These are phyloP conservation scores for Madurella fahalii DNA, from an alignment of 2,329 filamentous ascomycete genomes.

Conservation along the genomic window DNA sequence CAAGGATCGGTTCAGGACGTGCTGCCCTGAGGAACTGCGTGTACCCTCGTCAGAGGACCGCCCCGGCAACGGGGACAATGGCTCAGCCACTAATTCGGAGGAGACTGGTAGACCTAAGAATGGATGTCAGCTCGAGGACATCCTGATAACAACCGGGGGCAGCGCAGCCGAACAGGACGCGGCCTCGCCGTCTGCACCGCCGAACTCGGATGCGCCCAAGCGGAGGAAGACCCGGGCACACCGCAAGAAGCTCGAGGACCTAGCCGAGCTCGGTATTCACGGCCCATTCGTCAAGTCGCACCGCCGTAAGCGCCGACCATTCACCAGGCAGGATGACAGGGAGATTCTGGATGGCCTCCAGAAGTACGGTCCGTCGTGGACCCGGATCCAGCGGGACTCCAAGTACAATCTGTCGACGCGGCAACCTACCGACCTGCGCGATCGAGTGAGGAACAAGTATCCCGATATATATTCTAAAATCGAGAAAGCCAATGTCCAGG, in stretches of 20 bases:
- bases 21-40: constrained; percentile 58
- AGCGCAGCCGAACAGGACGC: constrained; percentile 23
- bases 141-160: constrained; percentile 48
- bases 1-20: constrained; percentile 64
- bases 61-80: constrained; percentile 7
- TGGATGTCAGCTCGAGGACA: constrained; percentile 52
- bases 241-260: constrained; percentile 42
- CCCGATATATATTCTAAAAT: constrained; percentile 54
- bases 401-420: constrained; percentile 54
- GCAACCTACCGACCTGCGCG: constrained; percentile 60
- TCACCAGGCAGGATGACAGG: constrained; percentile 59
- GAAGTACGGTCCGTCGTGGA: constrained; percentile 60
- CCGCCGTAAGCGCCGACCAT: constrained; percentile 56
- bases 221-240: constrained; percentile 37
- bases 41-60: constrained; percentile 35
- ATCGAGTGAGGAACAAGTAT: constrained; percentile 61
- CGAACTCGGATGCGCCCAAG: constrained; percentile 27
- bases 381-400: constrained; percentile 59
- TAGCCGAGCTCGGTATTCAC: constrained; percentile 52
- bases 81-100: constrained; percentile 21
- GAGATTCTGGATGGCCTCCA: constrained; percentile 59
- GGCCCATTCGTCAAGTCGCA: constrained; percentile 60
- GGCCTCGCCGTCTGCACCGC: constrained; percentile 10
- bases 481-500: constrained; percentile 50
- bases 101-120: constrained; percentile 41